Conservation (phyloP, 2,329 filamentous ascomycete species). For the Fusarium sarcochroum region DNA sequence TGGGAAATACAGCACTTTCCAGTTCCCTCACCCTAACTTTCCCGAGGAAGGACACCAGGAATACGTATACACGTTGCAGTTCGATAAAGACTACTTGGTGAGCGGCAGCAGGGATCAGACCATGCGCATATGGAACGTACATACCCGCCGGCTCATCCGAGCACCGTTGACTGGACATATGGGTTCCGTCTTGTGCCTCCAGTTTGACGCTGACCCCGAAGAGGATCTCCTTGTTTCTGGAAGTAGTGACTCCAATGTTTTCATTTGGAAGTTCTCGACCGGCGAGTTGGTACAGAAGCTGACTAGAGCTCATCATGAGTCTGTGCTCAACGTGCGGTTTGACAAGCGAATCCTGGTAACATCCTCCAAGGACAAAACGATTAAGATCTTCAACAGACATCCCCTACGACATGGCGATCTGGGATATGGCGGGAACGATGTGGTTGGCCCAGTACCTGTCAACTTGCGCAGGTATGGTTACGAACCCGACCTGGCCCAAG, state of each 20-base stretch:
- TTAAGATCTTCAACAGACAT: slow-evolving; percentile 93
- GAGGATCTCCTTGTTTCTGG: slow-evolving; percentile 96
- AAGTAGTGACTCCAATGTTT: slow-evolving; percentile 91
- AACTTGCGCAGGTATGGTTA: slow-evolving; percentile 69
- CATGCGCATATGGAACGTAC: slow-evolving; percentile 90
- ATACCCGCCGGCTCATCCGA: slow-evolving; percentile 81
- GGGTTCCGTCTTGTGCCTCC: slow-evolving; percentile 92
- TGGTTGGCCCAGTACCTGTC: slow-evolving; percentile 67
- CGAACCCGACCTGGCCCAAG: slow-evolving; percentile 60
- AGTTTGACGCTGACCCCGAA: slow-evolving; percentile 89
- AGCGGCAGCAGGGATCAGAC: slow-evolving; percentile 93
- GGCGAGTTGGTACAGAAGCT: slow-evolving; percentile 85
- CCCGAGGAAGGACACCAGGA: slow-evolving; percentile 88
- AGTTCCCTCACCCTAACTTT: slow-evolving; percentile 86
- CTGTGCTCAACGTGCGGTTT: slow-evolving; percentile 93
- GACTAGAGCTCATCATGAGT: slow-evolving; percentile 84
- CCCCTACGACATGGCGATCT: slow-evolving; percentile 73
- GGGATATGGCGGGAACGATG: slow-evolving; percentile 63
- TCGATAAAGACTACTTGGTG: slow-evolving; percentile 86
- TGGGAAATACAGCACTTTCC: slow-evolving; percentile 87
- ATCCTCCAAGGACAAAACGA: slow-evolving; percentile 96
- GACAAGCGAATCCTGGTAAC: slow-evolving; percentile 93
- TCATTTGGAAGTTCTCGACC: slow-evolving; percentile 94
- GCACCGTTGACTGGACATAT: slow-evolving; percentile 82
- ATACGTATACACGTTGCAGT: slow-evolving; percentile 96